Percentiles rank a stretch among this genome's conserved stretches.
These are phyloP conservation scores for Saturnispora silvae DNA, from an alignment of 805 yeast genomes.

Conservation along the genomic window DNA sequence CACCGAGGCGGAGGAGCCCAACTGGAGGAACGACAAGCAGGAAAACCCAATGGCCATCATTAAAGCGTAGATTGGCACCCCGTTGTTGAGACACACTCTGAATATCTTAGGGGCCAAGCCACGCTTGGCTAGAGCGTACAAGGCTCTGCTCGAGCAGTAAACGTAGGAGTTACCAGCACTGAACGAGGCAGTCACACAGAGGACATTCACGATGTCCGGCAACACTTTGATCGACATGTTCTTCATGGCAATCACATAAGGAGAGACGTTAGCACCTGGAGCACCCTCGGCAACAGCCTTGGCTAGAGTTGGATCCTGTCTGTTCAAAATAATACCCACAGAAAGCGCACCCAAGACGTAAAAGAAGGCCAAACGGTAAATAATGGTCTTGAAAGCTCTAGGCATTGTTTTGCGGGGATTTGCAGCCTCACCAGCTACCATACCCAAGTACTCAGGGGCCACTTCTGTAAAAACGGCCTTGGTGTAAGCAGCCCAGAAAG, in stretches of 20 bases:
- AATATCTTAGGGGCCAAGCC: slow-evolving; percentile 69
- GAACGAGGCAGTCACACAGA: slow-evolving; percentile 63
- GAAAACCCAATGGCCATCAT: slow-evolving; percentile 24
- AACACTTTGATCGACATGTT: slow-evolving; percentile 54
- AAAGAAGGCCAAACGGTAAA: slow-evolving; percentile 54
- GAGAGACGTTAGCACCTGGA: slow-evolving; percentile 73
- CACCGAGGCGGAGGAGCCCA: slow-evolving; percentile 23
- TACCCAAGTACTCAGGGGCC: slow-evolving; percentile 79
- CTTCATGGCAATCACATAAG: slow-evolving; percentile 76
- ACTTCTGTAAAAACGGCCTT: slow-evolving; percentile 66
- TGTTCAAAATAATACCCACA: slow-evolving; percentile 68
- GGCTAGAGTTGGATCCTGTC: slow-evolving; percentile 50
- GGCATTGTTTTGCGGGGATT: slow-evolving; percentile 52
- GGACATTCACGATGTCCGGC: slow-evolving; percentile 72
- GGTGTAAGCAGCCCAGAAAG: slow-evolving; percentile 56
- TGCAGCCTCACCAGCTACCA: slow-evolving; percentile 78
- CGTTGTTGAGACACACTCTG: slow-evolving; percentile 48
- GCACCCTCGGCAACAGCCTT: slow-evolving; percentile 48
- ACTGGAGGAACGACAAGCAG: slow-evolving; percentile 26
- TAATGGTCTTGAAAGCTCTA: slow-evolving; percentile 68
- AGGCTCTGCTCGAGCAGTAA: slow-evolving; percentile 56
- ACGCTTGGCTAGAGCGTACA: slow-evolving; percentile 59
- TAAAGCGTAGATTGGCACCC: slow-evolving; percentile 36
- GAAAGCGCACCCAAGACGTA: slow-evolving; percentile 67
- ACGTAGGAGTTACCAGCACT: slow-evolving; percentile 80